A percentile compares a stretch with the other conserved stretches of the same genome.
phyloP scores from a whole-genome alignment of 2,329 filamentous ascomycete genomes.

The Geosmithia flava region DNA sequence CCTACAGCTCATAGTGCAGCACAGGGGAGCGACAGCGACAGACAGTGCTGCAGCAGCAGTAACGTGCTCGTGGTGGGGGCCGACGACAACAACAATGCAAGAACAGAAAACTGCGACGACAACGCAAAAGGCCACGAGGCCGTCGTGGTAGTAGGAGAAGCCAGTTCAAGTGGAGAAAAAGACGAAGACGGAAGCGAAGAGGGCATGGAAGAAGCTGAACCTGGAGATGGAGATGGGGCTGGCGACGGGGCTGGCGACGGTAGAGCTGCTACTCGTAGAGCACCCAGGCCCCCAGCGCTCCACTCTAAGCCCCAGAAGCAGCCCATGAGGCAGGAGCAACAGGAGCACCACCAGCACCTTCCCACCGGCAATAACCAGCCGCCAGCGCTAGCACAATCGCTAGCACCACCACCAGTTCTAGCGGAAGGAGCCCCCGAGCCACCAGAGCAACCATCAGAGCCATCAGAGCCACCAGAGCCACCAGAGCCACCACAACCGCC shows the following conservation, averaged over 20 bases:
- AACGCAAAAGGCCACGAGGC: not conserved
- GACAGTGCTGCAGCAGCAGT: not conserved
- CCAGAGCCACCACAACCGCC: not conserved
- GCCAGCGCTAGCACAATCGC: not conserved
- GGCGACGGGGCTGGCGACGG: not conserved
- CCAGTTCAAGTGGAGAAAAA: not conserved
- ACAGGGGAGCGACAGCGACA: not conserved
- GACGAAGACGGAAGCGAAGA: not conserved
- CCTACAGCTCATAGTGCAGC: not conserved
- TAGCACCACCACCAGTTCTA: not conserved
- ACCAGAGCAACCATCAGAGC: not conserved
- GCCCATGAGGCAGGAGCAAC: conserved; percentile 2
- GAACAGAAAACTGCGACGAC: not conserved
- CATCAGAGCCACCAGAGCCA: not conserved
- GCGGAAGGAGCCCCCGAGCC: not conserved
- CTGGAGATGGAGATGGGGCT: not conserved
- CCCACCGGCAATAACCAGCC: not conserved
- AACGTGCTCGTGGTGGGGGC: not conserved
- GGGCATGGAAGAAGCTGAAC: not conserved
- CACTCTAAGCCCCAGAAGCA: not conserved
- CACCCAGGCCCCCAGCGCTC: not conserved
- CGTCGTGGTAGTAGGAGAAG: not conserved
- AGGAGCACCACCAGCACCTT: conserved; percentile 7
- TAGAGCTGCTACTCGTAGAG: conserved; percentile 1
- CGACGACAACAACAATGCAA: not conserved